Evolutionary conservation across 345 rosid genomes (phyloP).

Genomic region (Citrus maxima): DNA sequence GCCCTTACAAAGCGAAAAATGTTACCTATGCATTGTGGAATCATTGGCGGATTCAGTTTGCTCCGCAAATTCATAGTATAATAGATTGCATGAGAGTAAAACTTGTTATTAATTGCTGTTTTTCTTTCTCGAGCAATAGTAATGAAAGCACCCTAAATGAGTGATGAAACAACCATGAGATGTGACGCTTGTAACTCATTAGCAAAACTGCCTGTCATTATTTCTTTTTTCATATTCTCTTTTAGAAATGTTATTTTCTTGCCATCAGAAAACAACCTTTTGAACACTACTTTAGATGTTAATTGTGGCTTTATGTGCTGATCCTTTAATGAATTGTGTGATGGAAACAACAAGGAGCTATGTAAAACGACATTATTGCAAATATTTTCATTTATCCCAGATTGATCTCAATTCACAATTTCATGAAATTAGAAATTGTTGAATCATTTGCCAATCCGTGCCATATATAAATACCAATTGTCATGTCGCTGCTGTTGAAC

Average conservation of each 20-base stretch:
- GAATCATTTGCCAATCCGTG: constrained; percentile 26
- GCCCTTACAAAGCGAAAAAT: not conserved
- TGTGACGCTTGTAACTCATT: not conserved
- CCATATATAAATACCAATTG: not conserved
- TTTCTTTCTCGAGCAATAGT: not conserved
- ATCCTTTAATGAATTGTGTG: too few species aligned
- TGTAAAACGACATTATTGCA: not conserved
- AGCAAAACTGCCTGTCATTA: not conserved
- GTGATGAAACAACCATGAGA: constrained; percentile 9
- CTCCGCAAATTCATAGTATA: constrained; percentile 3
- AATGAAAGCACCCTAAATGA: constrained; percentile 22
- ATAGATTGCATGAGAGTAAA: not conserved
- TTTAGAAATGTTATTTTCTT: constrained; percentile 8
- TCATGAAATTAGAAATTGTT: constrained; percentile 5
- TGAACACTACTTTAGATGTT: not conserved
- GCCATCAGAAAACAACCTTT: constrained; percentile 19
- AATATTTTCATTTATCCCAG: not conserved
- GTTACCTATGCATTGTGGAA: constrained; percentile 18
- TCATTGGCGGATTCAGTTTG: not conserved
- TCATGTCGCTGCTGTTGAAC: too few species aligned
- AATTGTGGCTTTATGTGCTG: too few species aligned
- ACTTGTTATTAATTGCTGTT: not conserved
- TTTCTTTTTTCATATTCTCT: not conserved
- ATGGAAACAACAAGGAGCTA: constrained; percentile 12
- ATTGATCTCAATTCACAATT: constrained; percentile 16